Percentiles rank a stretch among this genome's conserved stretches.
phyloP scores from a whole-genome alignment of 108 stramenopile species.

The Conticribra guillardii region DNA sequence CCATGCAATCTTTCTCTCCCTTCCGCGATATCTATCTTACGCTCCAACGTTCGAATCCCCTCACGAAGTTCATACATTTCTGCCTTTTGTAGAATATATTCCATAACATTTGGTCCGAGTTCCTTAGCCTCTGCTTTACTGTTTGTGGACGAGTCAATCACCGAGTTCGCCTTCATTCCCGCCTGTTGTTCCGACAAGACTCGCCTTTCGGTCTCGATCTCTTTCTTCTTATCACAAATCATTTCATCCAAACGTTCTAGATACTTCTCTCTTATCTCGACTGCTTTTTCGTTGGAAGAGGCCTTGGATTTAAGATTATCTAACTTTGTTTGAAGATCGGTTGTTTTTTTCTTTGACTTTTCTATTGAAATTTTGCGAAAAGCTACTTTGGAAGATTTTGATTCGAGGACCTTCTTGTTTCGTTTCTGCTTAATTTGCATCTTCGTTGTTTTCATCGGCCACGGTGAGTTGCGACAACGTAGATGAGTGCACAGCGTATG shows the following conservation, averaged over 20 bases:
- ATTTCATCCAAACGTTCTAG: slow-evolving; percentile 8
- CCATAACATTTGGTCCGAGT: slow-evolving; percentile 14
- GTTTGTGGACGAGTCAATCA: no score
- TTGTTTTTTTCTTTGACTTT: slow-evolving; percentile 11
- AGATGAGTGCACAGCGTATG: background rate
- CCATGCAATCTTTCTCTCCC: background rate
- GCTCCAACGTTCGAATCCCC: background rate
- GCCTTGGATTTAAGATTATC: slow-evolving; percentile 13
- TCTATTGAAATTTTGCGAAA: slow-evolving; percentile 15
- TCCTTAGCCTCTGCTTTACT: background rate
- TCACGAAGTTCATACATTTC: slow-evolving; percentile 14
- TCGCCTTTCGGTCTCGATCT: background rate
- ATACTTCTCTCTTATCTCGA: slow-evolving; percentile 1
- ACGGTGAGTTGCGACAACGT: no score
- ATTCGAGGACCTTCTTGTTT: slow-evolving; percentile 4
- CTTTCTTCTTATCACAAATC: slow-evolving; percentile 2
- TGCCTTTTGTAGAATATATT: slow-evolving; percentile 14
- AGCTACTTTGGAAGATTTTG: slow-evolving; percentile 7
- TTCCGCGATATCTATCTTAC: background rate
- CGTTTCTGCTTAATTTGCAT: slow-evolving; percentile 17
- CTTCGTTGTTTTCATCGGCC: no score
- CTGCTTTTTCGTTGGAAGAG: slow-evolving; percentile 5
- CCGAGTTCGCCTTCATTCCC: no score
- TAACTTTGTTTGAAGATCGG: slow-evolving; percentile 1
- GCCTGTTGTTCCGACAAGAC: background rate